Evolutionary conservation across 768 basidiomycete species (phyloP), one percentile per base, ranked within the genome.

Genomic region (Russula sp.): DNA sequence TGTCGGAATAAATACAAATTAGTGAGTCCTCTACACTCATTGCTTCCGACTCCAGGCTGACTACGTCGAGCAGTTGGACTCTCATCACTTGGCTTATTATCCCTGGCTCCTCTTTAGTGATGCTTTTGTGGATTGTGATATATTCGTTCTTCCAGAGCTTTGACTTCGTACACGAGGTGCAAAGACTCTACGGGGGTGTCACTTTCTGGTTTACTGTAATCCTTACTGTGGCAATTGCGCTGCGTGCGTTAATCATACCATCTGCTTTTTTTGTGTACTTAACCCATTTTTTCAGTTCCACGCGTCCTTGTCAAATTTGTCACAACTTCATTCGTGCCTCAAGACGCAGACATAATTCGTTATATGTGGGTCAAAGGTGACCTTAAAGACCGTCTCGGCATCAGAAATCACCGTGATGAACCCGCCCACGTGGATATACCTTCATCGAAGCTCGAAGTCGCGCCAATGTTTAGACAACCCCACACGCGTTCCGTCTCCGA

Each of bases 281-380:
- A 6, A 68, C 63, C 18, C 16, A 2, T 22, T 22, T 55, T 32
- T n/a, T n/a, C 64, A 92, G 91, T 85, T 6, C 96, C 96, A 0
- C 84, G 91, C 16, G 93, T 91, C 77, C 58, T 95, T 37, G 77
- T 85, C 74, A 91, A 91, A 70, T 92, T 83, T 71, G 70, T 87
- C 64, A 77, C 81, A 10, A 78, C 85, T 1, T 81, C 86, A 0
- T 97, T 94, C 70, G 75, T 73, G 53, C 94, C 95, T 2, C 77
- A 86, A 18, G 96, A 98, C 79, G 88, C 85, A 71, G 91, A 97
- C 69, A 86, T 98, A 60, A 79, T 98, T 8, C 86, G 96, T 34
- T 96, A 98, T 77, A 88, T 86, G 83, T 93, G 90, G 91, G 89
- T 93, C 4, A 70, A 73, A 62, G 91, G 91, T 4, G 85, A 92